Evolutionary conservation across 306 rosid species (phyloP).

Genomic region (Macrotyloma uniflorum): DNA sequence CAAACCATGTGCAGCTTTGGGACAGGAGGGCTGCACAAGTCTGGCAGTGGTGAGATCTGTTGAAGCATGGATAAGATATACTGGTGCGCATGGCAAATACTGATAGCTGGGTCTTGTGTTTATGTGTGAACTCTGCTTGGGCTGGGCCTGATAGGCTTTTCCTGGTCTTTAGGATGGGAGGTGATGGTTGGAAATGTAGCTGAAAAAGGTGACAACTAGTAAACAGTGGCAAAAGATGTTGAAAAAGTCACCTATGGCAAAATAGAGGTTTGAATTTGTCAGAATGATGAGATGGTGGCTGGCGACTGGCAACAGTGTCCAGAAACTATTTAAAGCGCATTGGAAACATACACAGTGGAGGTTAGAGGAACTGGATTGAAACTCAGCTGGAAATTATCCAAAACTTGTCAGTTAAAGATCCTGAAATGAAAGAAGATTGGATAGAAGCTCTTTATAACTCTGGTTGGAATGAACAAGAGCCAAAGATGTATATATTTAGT

Average conservation of each 20-base stretch:
- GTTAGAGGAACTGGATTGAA: neutral
- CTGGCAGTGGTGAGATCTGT: neutral
- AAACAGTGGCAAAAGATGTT: neutral
- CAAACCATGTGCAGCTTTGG: neutral
- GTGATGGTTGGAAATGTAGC: neutral
- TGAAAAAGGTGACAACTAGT: neutral
- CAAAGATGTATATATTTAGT: neutral
- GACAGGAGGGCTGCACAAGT: neutral
- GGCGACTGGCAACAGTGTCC: neutral
- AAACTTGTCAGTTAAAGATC: neutral
- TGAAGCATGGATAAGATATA: neutral
- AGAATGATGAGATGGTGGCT: neutral
- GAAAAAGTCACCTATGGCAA: neutral
- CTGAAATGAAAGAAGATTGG: neutral
- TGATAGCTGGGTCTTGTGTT: neutral
- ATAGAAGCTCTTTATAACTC: neutral
- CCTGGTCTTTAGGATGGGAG: neutral
- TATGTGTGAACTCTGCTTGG: neutral
- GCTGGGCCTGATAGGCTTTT: neutral
- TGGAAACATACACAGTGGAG: neutral
- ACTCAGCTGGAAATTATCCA: neutral
- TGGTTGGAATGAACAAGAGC: slow-evolving; percentile 7
- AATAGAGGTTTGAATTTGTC: neutral
- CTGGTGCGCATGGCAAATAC: neutral
- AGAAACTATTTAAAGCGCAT: neutral